Conservation (phyloP, 768 basidiomycete species). For the Udeniomyces megalosporus region DNA sequence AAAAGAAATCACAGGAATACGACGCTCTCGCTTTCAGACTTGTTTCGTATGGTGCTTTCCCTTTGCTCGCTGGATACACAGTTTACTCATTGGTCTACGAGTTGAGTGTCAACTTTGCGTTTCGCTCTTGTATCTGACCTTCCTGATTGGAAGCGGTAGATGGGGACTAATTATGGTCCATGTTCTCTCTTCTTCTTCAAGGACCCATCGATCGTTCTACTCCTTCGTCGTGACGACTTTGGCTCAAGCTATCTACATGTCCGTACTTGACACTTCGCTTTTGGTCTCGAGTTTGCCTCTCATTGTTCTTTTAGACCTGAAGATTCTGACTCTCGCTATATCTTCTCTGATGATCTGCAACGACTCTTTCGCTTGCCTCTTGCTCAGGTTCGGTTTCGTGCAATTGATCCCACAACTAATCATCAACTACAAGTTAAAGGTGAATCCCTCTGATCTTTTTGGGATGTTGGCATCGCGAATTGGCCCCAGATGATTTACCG, state of each 20-base stretch:
- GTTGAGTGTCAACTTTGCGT: not conserved
- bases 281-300: constrained; percentile 40
- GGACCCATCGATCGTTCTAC: constrained; percentile 87
- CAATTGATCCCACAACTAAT: constrained; percentile 56
- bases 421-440: constrained; percentile 97
- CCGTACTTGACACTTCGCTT: too few relatives aligned
- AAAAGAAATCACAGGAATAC: constrained; percentile 93
- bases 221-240: constrained; percentile 85
- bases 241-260: constrained; percentile 36
- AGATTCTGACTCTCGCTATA: not conserved
- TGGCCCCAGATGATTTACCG: too few relatives aligned
- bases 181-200: constrained; percentile 19
- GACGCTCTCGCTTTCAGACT: constrained; percentile 36
- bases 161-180: not conserved
- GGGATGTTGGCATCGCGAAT: too few relatives aligned
- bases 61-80: constrained; percentile 37
- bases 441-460: too few relatives aligned
- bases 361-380: not conserved
- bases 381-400: constrained; percentile 82
- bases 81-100: constrained; percentile 25
- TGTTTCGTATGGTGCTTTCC: constrained; percentile 77
- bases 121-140: too few relatives aligned
- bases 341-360: not conserved
- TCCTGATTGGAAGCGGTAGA: too few relatives aligned
- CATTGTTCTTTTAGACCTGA: constrained; percentile 34